Conservation (phyloP, 2,329 filamentous ascomycete genomes). For the Ophiostoma tasmaniense region DNA sequence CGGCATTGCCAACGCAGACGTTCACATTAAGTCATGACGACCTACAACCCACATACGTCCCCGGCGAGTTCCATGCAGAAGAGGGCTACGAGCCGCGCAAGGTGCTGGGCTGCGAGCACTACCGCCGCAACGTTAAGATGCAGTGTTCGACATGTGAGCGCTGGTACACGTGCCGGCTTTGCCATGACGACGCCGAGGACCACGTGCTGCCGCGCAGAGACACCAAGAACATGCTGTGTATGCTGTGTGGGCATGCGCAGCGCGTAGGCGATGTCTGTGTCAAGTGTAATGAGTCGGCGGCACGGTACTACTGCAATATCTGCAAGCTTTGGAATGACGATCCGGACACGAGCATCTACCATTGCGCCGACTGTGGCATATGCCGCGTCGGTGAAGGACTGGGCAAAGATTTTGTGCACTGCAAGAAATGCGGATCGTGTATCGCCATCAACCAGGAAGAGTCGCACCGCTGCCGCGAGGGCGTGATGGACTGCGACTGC, state of each 20-base stretch:
- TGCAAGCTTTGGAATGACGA: conserved; percentile 98
- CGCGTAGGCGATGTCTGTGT: conserved; percentile 69
- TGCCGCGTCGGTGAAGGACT: conserved; percentile 84
- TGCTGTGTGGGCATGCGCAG: conserved; percentile 84
- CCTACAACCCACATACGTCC: conserved; percentile 56
- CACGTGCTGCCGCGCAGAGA: conserved; percentile 71
- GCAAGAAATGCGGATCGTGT: conserved; percentile 94
- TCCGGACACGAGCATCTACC: conserved; percentile 82
- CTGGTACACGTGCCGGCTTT: conserved; percentile 94
- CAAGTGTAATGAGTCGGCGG: conserved; percentile 66
- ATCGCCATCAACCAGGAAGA: conserved; percentile 79
- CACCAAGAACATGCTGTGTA: conserved; percentile 94
- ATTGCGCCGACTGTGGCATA: conserved; percentile 92
- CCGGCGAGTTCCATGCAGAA: conserved; percentile 30
- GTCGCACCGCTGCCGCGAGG: conserved; percentile 88
- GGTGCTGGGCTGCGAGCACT: conserved; percentile 77
- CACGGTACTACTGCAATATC: conserved; percentile 85
- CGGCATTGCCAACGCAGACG: conserved; percentile 30
- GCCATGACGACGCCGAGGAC: conserved; percentile 76
- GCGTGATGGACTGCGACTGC: conserved; percentile 89
- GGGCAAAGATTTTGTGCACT: conserved; percentile 96
- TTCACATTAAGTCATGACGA: conserved; percentile 52
- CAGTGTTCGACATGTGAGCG: conserved; percentile 83
- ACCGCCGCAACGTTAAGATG: conserved; percentile 90
- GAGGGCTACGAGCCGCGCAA: conserved; percentile 25